A percentile compares a stretch with the other conserved stretches of the same genome.
Conservation (phyloP, 352 stramenopile genomes). For the Phytophthora syringae region DNA sequence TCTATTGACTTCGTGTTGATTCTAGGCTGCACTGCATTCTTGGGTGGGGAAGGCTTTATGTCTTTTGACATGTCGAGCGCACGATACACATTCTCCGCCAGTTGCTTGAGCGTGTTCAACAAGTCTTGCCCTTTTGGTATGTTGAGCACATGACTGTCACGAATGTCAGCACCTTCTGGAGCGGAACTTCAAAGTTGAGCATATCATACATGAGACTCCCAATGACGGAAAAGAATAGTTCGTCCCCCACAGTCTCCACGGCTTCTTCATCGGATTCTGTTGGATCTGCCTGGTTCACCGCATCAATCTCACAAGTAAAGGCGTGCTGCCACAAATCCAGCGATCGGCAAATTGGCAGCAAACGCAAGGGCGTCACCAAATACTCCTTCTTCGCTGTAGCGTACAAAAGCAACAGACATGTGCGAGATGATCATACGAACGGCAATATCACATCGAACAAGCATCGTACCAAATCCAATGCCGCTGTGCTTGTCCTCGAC, state of each 20-base stretch:
- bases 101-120: constrained; percentile 73
- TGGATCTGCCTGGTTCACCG: constrained; percentile 49
- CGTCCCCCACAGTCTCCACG: constrained; percentile 53
- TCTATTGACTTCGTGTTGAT: constrained; percentile 19
- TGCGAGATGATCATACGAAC: constrained; percentile 2
- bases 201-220: constrained; percentile 87
- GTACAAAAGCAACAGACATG: constrained; percentile 3
- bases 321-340: constrained; percentile 89
- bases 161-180: constrained; percentile 79
- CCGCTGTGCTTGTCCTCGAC: constrained; percentile 79
- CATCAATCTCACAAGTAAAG: constrained; percentile 80
- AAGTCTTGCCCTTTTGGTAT: constrained; percentile 82
- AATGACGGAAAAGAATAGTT: constrained; percentile 86
- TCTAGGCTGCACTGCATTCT: constrained; percentile 25
- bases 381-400: constrained; percentile 84
- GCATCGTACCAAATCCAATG: constrained; percentile 69
- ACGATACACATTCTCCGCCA: constrained; percentile 83
- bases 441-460: neutral
- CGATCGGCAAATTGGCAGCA: constrained; percentile 74
- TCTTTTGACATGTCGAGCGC: constrained; percentile 85
- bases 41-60: constrained; percentile 43
- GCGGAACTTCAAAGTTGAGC: constrained; percentile 80
- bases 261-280: constrained; percentile 41
- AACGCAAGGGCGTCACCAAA: constrained; percentile 62
- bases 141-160: constrained; percentile 84